Percentiles rank a stretch among this genome's conserved stretches.
phyloP scores from a whole-genome alignment of 257 asterid genomes.

The Ligustrum vulgare region DNA sequence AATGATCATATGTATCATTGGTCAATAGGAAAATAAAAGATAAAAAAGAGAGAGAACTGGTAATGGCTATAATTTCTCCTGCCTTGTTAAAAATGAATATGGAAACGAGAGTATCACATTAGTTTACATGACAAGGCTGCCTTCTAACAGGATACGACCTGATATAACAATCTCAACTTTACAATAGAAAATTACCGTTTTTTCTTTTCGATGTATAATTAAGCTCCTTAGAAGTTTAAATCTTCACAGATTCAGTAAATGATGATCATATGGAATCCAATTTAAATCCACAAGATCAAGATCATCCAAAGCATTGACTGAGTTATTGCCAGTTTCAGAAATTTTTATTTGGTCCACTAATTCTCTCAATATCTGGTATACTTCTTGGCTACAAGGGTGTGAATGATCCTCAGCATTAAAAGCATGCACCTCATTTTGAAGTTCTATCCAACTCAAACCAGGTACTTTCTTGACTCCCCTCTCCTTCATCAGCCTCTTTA shows the following conservation, averaged over 20 bases:
- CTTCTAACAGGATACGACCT: no score
- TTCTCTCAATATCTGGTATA: constrained; percentile 44
- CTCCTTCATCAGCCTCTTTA: constrained; percentile 72
- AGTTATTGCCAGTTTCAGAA: constrained; percentile 23
- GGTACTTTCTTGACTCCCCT: constrained; percentile 71
- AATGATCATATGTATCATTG: no score
- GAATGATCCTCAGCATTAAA: constrained; percentile 39
- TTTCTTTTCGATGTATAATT: no score
- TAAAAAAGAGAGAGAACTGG: neutral
- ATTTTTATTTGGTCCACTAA: constrained; percentile 44
- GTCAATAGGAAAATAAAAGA: no score
- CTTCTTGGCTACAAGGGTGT: constrained; percentile 51
- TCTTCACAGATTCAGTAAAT: constrained; percentile 17
- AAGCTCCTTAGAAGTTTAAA: neutral
- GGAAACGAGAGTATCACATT: neutral
- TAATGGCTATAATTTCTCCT: neutral
- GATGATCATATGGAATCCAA: constrained; percentile 25
- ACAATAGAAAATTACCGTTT: neutral
- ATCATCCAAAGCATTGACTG: constrained; percentile 20
- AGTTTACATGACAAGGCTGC: neutral
- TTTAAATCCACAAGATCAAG: constrained; percentile 27
- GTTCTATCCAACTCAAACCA: constrained; percentile 94
- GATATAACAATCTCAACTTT: neutral
- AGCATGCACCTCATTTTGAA: constrained; percentile 55
- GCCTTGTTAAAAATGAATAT: neutral